Base-by-base conservation (phyloP, 2,329 filamentous ascomycete species). In the Nigrospora osmanthi region DNA sequence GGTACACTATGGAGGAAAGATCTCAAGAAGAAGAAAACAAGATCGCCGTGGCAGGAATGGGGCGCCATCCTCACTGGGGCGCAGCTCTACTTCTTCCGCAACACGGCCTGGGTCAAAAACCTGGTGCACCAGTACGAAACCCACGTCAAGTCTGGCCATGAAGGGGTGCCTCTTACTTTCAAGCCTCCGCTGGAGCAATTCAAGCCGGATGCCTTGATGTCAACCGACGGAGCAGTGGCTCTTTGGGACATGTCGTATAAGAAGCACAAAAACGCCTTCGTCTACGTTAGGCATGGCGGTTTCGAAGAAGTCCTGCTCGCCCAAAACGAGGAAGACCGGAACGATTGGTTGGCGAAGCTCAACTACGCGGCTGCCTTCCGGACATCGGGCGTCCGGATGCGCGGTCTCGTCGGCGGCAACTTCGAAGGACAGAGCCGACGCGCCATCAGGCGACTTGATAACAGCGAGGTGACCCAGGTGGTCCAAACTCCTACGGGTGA, bases 1-100 rank as follows among this genome's bases (percentile, higher is more conserved):
- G 93, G 93, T 4, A 70, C 95, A 2, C 64, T 98, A 31, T 98
- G 93, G 93, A 82, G 93, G 38, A 98, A 98, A 61, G 89, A 95
- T 52, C 70, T 77, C 1, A 96, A 95, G 68, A 95, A 91, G 67
- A 91, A 93, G 68, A 95, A 94, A 65, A 85, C 89, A 1, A 80
- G 91, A 37, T 96, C 91, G 11, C 91, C 93, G 2, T 98, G 93
- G 93, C 91, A 96, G 60, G 93, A 98, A 73, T 98, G 93, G 93
- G 93, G 93, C 43, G 93, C 89, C 19, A 86, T 98, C 47, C 75
- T 98, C 30, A 98, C 93, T 1, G 89, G 91, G n/a, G 94, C 93
- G 6, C 91, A 96, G 58, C 77, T 98, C 9, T 98, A 96, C 63
- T 89, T 98, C 64, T 98, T 97, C 70, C 84, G 88, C 47, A 96